Percentiles rank a stretch among this genome's conserved stretches.
These are phyloP conservation scores for Xylaria nigripes DNA, from an alignment of 495 filamentous ascomycete species.

Conservation along the genomic window DNA sequence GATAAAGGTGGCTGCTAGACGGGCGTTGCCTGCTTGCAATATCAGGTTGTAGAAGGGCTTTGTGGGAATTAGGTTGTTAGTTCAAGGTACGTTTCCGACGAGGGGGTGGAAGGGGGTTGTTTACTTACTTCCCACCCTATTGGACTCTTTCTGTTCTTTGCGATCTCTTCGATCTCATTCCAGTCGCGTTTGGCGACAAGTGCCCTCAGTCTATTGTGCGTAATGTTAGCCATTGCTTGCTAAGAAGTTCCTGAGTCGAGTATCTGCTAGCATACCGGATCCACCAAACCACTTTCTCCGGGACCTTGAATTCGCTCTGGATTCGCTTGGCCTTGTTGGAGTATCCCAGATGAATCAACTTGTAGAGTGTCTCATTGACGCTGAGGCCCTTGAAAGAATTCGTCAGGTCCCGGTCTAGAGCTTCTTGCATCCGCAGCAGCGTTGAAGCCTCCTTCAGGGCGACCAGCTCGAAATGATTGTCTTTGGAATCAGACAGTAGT, in stretches of 20 bases:
- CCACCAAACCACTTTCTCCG: slow-evolving; percentile 88
- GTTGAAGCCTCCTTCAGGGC: slow-evolving; percentile 67
- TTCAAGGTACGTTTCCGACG: background rate
- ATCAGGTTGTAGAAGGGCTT: slow-evolving; percentile 89
- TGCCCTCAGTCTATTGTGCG: slow-evolving; percentile 58
- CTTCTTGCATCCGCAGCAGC: slow-evolving; percentile 76
- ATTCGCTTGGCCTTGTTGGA: slow-evolving; percentile 74
- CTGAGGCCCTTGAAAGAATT: slow-evolving; percentile 71
- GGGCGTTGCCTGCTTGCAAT: slow-evolving; percentile 81
- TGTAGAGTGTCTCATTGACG: slow-evolving; percentile 84
- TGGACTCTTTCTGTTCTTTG: slow-evolving; percentile 64
- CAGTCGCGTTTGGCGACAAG: slow-evolving; percentile 84
- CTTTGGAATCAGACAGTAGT: slow-evolving; percentile 73
- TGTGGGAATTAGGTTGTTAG: slow-evolving; percentile 18
- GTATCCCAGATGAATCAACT: slow-evolving; percentile 67
- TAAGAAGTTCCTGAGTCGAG: background rate
- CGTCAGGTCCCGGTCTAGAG: slow-evolving; percentile 71
- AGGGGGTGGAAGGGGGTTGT: slow-evolving; percentile 13
- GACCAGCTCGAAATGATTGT: slow-evolving; percentile 64
- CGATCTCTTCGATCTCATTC: slow-evolving; percentile 82
- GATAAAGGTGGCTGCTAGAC: slow-evolving; percentile 73
- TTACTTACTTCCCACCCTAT: slow-evolving; percentile 84
- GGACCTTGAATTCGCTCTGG: slow-evolving; percentile 84
- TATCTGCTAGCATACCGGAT: slow-evolving; percentile 44
- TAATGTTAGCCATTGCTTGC: background rate